Conservation (phyloP, 179 eudicot species). For the Camellia oleifera region DNA sequence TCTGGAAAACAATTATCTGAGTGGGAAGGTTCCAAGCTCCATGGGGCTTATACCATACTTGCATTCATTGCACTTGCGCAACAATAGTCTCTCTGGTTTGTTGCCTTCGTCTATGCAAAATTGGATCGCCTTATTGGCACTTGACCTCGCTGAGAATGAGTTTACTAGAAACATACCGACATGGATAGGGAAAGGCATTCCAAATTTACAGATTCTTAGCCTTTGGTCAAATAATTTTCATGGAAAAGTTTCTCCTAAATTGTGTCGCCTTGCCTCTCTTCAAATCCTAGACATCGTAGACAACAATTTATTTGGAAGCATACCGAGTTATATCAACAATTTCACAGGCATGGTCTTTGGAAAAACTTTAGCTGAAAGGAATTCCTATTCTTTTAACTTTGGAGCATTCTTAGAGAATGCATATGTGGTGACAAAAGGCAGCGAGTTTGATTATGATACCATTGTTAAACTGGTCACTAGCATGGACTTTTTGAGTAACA, state of each 20-base stretch:
- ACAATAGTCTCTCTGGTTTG: not conserved
- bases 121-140: not conserved
- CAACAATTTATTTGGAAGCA: conserved; percentile 14
- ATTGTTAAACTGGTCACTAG: conserved; percentile 14
- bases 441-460: conserved; percentile 20
- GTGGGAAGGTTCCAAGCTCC: conserved; percentile 7
- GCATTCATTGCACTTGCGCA: not conserved
- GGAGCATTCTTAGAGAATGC: not conserved
- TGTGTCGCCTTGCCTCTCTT: conserved; percentile 12
- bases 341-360: not conserved
- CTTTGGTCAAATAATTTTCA: conserved; percentile 7
- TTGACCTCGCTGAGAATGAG: conserved; percentile 12
- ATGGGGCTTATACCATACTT: not conserved
- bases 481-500: conserved; percentile 38
- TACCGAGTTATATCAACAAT: conserved; percentile 7
- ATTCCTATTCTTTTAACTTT: not conserved
- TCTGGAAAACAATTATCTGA: conserved; percentile 4
- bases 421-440: conserved; percentile 22
- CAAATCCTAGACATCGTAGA: conserved; percentile 20
- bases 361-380: not conserved
- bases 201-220: conserved; percentile 9
- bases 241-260: conserved; percentile 11
- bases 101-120: not conserved
- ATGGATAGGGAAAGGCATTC: conserved; percentile 2
- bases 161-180: conserved; percentile 9